These are phyloP conservation scores for Diaporthe aspalathi DNA, from an alignment of 2,329 filamentous ascomycete species.

Conservation along the genomic window DNA sequence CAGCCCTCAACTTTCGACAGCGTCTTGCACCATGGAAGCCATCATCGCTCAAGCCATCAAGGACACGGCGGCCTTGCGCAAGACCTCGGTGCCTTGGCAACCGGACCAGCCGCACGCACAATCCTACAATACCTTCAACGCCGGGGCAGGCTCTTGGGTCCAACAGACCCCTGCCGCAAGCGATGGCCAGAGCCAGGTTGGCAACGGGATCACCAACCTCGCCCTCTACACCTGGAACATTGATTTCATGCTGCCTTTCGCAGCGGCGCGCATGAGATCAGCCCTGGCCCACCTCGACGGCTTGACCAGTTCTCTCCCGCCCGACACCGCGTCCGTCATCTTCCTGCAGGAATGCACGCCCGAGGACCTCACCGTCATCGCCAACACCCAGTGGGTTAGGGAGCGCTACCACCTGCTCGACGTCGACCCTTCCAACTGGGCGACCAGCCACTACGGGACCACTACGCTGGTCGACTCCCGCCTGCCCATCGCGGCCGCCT, in stretches of 20 bases:
- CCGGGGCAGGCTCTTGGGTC: constrained; percentile 33
- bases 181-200: constrained; percentile 24
- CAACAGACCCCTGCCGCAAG: constrained; percentile 25
- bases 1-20: too few species aligned
- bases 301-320: constrained; percentile 26
- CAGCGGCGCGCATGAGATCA: constrained; percentile 48
- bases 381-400: constrained; percentile 58
- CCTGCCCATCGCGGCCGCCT: constrained; percentile 56
- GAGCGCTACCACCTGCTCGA: constrained; percentile 62
- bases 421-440: constrained; percentile 56
- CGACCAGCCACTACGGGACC: constrained; percentile 61
- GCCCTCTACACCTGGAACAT: constrained; percentile 52
- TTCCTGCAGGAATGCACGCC: constrained; percentile 65
- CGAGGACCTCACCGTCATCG: constrained; percentile 58
- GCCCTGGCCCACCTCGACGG: constrained; percentile 47
- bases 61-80: constrained; percentile 27
- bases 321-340: constrained; percentile 51
- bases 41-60: constrained; percentile 32
- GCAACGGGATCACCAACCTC: constrained; percentile 42
- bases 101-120: constrained; percentile 40
- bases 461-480: constrained; percentile 62
- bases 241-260: constrained; percentile 50
- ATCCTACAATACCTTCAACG: constrained; percentile 40
- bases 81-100: constrained; percentile 39
- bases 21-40: constrained; percentile 7